A percentile compares a stretch with the other conserved stretches of the same genome.
These are phyloP conservation scores for Arctium minus DNA, from an alignment of 129 eudicot genomes.

Conservation along the genomic window DNA sequence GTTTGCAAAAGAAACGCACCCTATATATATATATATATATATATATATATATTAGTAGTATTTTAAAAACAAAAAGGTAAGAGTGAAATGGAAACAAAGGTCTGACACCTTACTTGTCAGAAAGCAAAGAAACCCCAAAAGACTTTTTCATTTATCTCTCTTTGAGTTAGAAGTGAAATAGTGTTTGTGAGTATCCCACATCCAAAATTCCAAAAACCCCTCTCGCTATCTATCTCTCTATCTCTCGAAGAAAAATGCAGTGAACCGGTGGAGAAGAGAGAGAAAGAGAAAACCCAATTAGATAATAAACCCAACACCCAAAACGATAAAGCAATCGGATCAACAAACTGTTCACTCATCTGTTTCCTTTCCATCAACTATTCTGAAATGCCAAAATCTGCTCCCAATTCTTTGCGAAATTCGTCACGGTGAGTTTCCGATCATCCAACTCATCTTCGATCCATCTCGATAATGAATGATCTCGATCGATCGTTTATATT, in stretches of 20 bases:
- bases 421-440: conserved; percentile 21
- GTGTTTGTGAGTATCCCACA: not conserved
- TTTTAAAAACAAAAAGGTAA: not conserved
- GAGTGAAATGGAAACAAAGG: conserved; percentile 16
- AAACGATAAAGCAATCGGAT: conserved; percentile 26
- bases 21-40: not conserved
- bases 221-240: conserved; percentile 5
- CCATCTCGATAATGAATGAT: not conserved
- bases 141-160: conserved; percentile 1
- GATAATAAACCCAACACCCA: conserved; percentile 25
- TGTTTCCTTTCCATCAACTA: not conserved
- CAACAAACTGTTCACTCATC: conserved; percentile 10
- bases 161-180: conserved; percentile 1
- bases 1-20: too few species aligned
- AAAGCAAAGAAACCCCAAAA: conserved; percentile 18
- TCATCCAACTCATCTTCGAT: conserved; percentile 1
- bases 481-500: not conserved
- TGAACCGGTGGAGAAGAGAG: not conserved
- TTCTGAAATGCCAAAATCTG: conserved; percentile 20
- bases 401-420: conserved; percentile 13
- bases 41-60: not conserved
- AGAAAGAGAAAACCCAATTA: conserved; percentile 7
- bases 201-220: conserved; percentile 5
- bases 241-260: conserved; percentile 10
- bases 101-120: conserved; percentile 20